Evolutionary conservation across 2,329 filamentous ascomycete species (phyloP), one percentile per base, ranked within the genome.

Genomic region (Elsinoe fawcettii): DNA sequence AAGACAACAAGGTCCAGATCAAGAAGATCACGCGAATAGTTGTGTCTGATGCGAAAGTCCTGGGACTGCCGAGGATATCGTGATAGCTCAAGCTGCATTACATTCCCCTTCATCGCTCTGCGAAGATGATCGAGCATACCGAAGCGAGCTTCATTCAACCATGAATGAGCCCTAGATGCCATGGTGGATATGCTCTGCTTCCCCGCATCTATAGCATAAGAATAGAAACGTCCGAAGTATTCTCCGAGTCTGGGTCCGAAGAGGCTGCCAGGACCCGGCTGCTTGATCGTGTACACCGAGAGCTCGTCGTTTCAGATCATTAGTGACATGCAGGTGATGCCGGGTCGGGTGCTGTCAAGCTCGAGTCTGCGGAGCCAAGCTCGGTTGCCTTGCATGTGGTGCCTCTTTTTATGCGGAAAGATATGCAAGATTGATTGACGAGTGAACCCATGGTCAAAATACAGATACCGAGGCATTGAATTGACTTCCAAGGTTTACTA

Each of bases 21-120:
- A 99, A 99, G 79, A 90, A 87, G 74, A 85, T 92, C 72, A 88
- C 89, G 2, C 80, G 91, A 66, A 81, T 84, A 39, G 89, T 85
- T 0, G 91, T 97, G 23, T 80, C 80, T 55, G 86, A 88, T 76
- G 80, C 82, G 39, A 83, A 78, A 67, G 66, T 8, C 6, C 49
- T 58, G 23, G 39, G 37, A 2, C 16, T 36, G 53, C 57, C 41
- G 16, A 34, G 27, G 18, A 25, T 22, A 6, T 53, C 27, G 16
- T 39, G 32, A 23, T 23, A 25, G 22, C 5, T 20, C 5, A 20
- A 20, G 39, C 39, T 30, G 27, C 5, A 30, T 5, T 30, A 5
- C 9, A 30, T 30, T 30, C 27, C 9, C 27, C 27, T 5, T 30
- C 9, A 30, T 9, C 9, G 5, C 27, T 30, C 27, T 30, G 5